Evolutionary conservation across 495 filamentous ascomycete species (phyloP), one percentile per base, ranked within the genome.

Genomic region (Aspergillus incahuasiensis): DNA sequence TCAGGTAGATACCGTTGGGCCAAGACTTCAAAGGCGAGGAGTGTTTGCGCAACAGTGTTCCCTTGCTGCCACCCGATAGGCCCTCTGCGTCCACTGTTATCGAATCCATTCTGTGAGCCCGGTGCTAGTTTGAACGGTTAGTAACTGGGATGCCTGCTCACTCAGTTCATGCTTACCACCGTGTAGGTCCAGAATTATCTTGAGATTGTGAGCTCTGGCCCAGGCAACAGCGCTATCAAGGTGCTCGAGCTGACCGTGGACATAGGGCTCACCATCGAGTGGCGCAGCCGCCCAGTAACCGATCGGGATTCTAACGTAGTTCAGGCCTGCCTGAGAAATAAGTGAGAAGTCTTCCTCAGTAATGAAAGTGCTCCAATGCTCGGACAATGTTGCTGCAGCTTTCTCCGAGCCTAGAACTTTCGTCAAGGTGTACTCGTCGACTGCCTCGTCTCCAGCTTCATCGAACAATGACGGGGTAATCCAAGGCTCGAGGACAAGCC

Each of bases 21-120:
- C 24, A 92, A 74, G 12, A 61, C 74, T n/a, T 76, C 51, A 21
- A 90, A 71, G 12, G 86, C 85, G 21, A 68, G 65, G 38, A 88
- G 57, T 0, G 86, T 88, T 40, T 82, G 68, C 3, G 70, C 40
- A 11, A 84, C 78, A 11, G 76, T 86, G 59, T 81, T 63, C 16
- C 79, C 83, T 38, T 76, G 67, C 52, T 79, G 78, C 88, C 87
- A 91, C 11, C 78, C 61, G 39, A 91, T 79, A 6, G 71, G 53
- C n/a, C 86, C 89, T 57, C 79, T 79, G 50, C 75, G 74, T 8
- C 88, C 88, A 42, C 77, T 83, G 68, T 91, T 90, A 66, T 90
- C 90, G 66, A 90, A 91, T 16, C 89, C 89, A 60, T 92, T 92
- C 64, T 92, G 89, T 21, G 83, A 87, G 9, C 86, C 88, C 19